Conservation (phyloP, 768 basidiomycete species). For the Rhodotorula taiwanensis region DNA sequence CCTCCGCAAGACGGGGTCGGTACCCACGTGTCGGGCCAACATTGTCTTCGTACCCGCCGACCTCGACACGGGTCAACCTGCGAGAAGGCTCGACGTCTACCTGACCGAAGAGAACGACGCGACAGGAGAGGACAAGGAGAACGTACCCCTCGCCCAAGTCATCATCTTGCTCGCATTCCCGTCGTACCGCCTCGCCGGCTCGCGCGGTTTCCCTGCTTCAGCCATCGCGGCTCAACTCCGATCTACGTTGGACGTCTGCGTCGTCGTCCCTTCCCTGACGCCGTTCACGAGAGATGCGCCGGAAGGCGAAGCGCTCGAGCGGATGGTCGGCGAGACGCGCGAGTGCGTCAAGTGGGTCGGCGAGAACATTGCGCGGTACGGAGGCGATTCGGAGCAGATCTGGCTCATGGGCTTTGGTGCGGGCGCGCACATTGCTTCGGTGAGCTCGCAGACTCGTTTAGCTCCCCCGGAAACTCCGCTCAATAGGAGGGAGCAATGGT, state of each 20-base stretch:
- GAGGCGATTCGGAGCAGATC: neutral
- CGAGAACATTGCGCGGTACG: neutral
- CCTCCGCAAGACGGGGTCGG: conserved; percentile 5
- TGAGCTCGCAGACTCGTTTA: no score
- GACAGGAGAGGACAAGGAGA: neutral
- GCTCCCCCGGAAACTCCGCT: no score
- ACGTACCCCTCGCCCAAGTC: neutral
- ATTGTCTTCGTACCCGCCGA: no score
- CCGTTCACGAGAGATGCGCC: neutral
- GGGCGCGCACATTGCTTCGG: conserved; percentile 1
- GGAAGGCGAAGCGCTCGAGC: neutral
- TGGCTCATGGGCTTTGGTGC: conserved; percentile 5
- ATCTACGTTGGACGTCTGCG: neutral
- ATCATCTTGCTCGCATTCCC: conserved; percentile 9
- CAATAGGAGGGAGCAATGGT: no score
- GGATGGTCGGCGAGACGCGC: conserved; percentile 5
- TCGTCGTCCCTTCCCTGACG: conserved; percentile 17
- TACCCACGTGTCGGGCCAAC: no score
- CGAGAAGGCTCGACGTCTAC: no score
- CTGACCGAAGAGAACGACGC: no score
- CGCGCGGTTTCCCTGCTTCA: conserved; percentile 1
- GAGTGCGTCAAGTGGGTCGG: conserved; percentile 3
- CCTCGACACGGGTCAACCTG: no score
- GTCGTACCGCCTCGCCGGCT: neutral
- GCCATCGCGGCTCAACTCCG: conserved; percentile 10